phyloP scores from a whole-genome alignment of 2,329 filamentous ascomycete genomes.

The Spiromastix sp. region DNA sequence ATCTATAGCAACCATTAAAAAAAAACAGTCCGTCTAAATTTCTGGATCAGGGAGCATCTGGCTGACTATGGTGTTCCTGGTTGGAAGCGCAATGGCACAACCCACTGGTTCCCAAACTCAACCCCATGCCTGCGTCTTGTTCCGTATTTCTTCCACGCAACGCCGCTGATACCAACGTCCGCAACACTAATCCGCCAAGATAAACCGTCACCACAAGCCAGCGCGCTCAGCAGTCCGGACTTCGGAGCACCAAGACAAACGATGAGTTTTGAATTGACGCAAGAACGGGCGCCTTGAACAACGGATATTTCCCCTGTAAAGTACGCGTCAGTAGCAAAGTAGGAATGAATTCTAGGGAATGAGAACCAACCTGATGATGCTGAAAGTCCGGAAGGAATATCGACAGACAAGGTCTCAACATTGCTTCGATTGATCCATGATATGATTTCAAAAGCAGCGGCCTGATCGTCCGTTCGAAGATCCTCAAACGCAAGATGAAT shows the following conservation, averaged over 20 bases:
- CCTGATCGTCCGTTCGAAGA: conserved; percentile 69
- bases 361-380: conserved; percentile 59
- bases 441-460: conserved; percentile 77
- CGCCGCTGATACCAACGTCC: conserved; percentile 74
- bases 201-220: conserved; percentile 49
- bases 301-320: conserved; percentile 40
- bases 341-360: background rate
- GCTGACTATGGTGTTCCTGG: conserved; percentile 18
- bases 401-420: conserved; percentile 73
- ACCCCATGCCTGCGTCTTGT: conserved; percentile 73
- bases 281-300: conserved; percentile 65
- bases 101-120: conserved; percentile 81
- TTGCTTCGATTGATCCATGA: conserved; percentile 88
- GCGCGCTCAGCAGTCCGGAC: conserved; percentile 67
- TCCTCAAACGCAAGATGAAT: conserved; percentile 84
- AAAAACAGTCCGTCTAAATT: no score
- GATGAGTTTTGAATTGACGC: conserved; percentile 71
- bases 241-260: conserved; percentile 82
- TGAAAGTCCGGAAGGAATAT: conserved; percentile 81
- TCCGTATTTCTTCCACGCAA: conserved; percentile 76
- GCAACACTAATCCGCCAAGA: conserved; percentile 71
- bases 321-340: background rate
- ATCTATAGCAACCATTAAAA: no score
- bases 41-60: no score
- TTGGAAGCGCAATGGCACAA: conserved; percentile 54